phyloP scores from a whole-genome alignment of 2,329 filamentous ascomycete species.

The Scleromitrula shiraiana region DNA sequence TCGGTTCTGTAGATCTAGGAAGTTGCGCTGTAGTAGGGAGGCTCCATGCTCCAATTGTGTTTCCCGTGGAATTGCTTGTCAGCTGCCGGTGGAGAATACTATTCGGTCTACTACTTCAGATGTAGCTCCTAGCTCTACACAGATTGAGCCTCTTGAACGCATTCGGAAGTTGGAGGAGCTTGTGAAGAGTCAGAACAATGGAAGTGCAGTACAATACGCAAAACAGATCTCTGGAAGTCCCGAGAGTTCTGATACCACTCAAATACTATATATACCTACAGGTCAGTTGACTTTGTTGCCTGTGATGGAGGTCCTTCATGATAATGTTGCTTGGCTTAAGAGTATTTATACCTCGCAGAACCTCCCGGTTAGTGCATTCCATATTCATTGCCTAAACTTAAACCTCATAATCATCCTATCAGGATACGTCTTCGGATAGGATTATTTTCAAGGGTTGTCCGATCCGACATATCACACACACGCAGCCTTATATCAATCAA shows the following conservation, averaged over 20 bases:
- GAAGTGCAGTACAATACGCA: neutral
- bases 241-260: neutral
- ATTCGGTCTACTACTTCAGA: neutral
- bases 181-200: conserved; percentile 2
- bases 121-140: neutral
- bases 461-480: conserved; percentile 7
- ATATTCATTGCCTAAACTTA: neutral
- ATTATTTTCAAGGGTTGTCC: conserved; percentile 12
- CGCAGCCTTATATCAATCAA: conserved; percentile 9
- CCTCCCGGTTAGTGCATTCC: conserved; percentile 4
- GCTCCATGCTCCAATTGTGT: conserved; percentile 16
- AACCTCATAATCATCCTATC: neutral
- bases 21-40: conserved; percentile 11
- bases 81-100: neutral
- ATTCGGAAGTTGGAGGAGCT: conserved; percentile 12
- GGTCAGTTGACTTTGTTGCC: neutral
- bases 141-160: conserved; percentile 11
- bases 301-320: conserved; percentile 4
- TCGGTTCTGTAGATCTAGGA: conserved; percentile 10
- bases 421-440: conserved; percentile 2
- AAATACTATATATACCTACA: neutral
- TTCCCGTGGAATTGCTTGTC: conserved; percentile 12
- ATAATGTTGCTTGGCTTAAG: conserved; percentile 10
- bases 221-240: neutral
- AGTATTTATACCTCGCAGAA: conserved; percentile 8